These are phyloP conservation scores for Juglanconis sp. DNA, from an alignment of 2,329 filamentous ascomycete genomes.

Conservation along the genomic window DNA sequence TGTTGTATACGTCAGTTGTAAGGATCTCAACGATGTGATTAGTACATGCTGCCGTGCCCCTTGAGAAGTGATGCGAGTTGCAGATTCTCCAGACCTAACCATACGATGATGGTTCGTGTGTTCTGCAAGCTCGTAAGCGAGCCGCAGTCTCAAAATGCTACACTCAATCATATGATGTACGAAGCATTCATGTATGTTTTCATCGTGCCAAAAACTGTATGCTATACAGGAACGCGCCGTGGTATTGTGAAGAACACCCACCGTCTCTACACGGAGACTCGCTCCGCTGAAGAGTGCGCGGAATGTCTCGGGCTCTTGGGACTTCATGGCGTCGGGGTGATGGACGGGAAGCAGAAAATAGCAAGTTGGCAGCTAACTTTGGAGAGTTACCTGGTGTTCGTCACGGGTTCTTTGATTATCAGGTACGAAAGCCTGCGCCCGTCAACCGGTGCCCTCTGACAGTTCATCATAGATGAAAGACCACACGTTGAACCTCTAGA, in stretches of 20 bases:
- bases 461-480: neutral
- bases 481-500: neutral
- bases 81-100: neutral
- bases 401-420: neutral
- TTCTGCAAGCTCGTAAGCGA: neutral
- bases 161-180: neutral
- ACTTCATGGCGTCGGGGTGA: neutral
- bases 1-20: no score
- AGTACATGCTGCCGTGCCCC: neutral
- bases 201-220: neutral
- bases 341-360: neutral
- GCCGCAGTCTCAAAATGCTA: neutral
- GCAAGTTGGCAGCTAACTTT: neutral
- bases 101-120: neutral
- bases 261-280: neutral
- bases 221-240: neutral
- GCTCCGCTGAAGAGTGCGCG: neutral
- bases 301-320: neutral
- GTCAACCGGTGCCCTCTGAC: neutral
- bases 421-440: neutral
- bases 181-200: neutral
- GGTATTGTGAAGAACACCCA: neutral
- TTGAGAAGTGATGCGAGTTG: neutral
- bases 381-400: neutral
- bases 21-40: neutral